Evolutionary conservation across 306 rosid genomes (phyloP).

Genomic region (Quercus engelmannii): DNA sequence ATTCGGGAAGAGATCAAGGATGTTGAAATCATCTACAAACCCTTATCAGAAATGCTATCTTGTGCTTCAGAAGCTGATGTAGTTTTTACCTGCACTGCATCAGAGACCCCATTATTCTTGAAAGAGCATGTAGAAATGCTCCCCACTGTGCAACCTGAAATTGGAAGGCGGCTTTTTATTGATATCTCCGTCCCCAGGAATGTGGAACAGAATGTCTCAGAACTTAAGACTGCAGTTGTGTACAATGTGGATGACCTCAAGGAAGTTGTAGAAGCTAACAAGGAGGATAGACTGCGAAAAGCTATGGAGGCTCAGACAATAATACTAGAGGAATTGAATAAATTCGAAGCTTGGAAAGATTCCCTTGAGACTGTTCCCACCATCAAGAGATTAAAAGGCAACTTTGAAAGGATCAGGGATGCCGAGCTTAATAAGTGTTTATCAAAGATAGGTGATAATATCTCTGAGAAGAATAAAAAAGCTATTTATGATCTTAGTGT

Average conservation of each 20-base stretch:
- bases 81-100: conserved; percentile 81
- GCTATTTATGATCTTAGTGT: conserved; percentile 76
- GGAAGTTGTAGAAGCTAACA: conserved; percentile 89
- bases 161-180: conserved; percentile 48
- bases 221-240: conserved; percentile 52
- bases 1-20: conserved; percentile 51
- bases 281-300: conserved; percentile 73
- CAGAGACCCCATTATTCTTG: conserved; percentile 56
- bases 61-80: conserved; percentile 72
- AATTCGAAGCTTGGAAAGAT: conserved; percentile 85
- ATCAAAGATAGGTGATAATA: conserved; percentile 64
- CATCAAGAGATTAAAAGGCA: conserved; percentile 79
- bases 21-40: conserved; percentile 62
- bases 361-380: conserved; percentile 88
- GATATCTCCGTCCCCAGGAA: conserved; percentile 93
- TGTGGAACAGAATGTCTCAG: conserved; percentile 62
- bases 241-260: conserved; percentile 86
- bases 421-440: conserved; percentile 78
- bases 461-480: conserved; percentile 60
- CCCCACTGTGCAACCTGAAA: conserved; percentile 34
- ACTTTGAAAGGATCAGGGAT: conserved; percentile 74
- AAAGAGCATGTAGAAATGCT: conserved; percentile 66
- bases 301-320: conserved; percentile 64
- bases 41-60: conserved; percentile 53
- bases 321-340: conserved; percentile 56